Evolutionary conservation across 192 early-diverging fungal species (phyloP).

Genomic region (Tieghemiomyces parasiticus): DNA sequence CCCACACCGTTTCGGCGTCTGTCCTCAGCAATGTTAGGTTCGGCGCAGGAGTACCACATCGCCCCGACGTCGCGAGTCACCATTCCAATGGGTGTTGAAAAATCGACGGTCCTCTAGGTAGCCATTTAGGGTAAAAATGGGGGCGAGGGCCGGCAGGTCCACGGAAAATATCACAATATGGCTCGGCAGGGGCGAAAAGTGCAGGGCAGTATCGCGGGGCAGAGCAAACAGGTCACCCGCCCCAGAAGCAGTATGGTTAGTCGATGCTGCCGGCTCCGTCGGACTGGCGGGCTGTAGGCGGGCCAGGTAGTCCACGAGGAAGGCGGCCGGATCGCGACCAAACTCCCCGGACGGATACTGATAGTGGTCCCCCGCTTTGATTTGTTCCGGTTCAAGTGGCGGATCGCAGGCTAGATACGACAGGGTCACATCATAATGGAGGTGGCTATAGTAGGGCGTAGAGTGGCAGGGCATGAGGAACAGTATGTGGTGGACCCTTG

Average conservation of each 20-base stretch:
- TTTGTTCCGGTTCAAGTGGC: conserved; percentile 37
- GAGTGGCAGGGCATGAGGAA: conserved; percentile 97
- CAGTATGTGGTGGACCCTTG: conserved; percentile 27
- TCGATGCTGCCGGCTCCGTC: background rate
- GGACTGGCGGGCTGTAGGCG: background rate
- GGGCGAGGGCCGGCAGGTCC: conserved; percentile 23
- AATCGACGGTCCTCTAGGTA: conserved; percentile 62
- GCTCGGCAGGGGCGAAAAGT: conserved; percentile 33
- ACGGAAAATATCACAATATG: conserved; percentile 71
- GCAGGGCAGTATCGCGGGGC: conserved; percentile 1
- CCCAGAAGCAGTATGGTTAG: too few relatives aligned
- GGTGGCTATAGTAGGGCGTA: conserved; percentile 77
- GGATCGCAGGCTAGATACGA: conserved; percentile 89
- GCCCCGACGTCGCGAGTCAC: conserved; percentile 59
- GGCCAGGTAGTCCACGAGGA: conserved; percentile 28
- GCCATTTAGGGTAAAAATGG: conserved; percentile 20
- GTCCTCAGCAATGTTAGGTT: too few relatives aligned
- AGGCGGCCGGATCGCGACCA: conserved; percentile 48
- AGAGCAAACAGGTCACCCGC: background rate
- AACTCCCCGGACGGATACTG: conserved; percentile 51
- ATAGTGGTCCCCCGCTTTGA: background rate
- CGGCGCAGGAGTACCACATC: conserved; percentile 68
- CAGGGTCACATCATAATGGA: conserved; percentile 56
- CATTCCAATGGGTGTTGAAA: conserved; percentile 84
- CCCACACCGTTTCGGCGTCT: too few relatives aligned